Conservation (phyloP, 768 basidiomycete genomes). For the Lepiota subincarnata region DNA sequence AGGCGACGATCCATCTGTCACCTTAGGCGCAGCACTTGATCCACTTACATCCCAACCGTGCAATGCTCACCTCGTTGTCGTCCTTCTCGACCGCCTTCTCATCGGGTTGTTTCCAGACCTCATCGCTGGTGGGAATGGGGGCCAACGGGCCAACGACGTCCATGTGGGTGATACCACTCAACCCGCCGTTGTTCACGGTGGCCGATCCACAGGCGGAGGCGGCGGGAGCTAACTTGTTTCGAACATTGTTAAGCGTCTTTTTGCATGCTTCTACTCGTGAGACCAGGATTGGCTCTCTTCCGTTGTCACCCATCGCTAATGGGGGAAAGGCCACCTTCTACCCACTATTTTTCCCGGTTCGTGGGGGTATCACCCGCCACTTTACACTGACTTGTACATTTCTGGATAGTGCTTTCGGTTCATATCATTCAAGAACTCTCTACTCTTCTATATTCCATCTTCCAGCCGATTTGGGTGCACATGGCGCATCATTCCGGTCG, state of each 20-base stretch:
- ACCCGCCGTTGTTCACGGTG: too few relatives aligned
- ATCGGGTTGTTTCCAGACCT: slow-evolving; percentile 77
- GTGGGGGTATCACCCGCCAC: too few relatives aligned
- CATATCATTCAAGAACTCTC: too few relatives aligned
- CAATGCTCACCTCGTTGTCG: slow-evolving; percentile 73
- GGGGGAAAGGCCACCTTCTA: too few relatives aligned
- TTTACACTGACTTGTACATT: not conserved
- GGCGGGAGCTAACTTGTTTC: not conserved
- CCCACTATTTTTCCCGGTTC: too few relatives aligned
- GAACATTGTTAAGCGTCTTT: not conserved
- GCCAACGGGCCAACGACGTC: not conserved
- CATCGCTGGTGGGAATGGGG: slow-evolving; percentile 17
- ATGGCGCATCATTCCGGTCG: too few relatives aligned
- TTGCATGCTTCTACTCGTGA: not conserved
- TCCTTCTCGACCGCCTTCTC: slow-evolving; percentile 72
- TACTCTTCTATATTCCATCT: too few relatives aligned
- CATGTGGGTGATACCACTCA: not conserved
- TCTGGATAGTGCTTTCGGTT: too few relatives aligned
- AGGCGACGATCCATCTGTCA: slow-evolving; percentile 45
- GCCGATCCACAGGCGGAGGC: not conserved
- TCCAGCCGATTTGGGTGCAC: too few relatives aligned
- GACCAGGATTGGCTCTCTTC: too few relatives aligned
- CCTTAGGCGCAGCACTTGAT: slow-evolving; percentile 53
- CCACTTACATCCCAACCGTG: slow-evolving; percentile 60
- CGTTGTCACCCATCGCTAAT: too few relatives aligned